These are phyloP conservation scores for Plectosphaerella sp. DNA, from an alignment of 2,329 filamentous ascomycete genomes.

Conservation along the genomic window DNA sequence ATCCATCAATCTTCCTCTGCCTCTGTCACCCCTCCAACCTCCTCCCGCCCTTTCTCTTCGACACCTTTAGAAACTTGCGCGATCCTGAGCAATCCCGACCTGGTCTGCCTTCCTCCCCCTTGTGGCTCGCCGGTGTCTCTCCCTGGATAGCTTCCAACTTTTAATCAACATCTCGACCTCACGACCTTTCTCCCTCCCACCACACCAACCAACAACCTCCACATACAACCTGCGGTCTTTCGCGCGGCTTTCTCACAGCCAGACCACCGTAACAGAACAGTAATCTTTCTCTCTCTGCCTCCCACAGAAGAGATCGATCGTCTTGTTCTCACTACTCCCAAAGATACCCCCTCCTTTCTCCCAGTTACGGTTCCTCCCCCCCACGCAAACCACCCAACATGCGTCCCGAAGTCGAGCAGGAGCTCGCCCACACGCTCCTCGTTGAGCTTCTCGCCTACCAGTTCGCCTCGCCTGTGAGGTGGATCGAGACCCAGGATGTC, in stretches of 20 bases:
- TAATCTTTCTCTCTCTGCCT: not conserved
- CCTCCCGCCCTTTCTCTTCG: not conserved
- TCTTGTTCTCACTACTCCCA: conserved; percentile 4
- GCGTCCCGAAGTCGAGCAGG: conserved; percentile 98
- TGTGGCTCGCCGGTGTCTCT: not conserved
- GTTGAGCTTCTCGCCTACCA: conserved; percentile 99
- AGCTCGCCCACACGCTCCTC: conserved; percentile 96
- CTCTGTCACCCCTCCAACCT: not conserved
- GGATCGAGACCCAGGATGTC: conserved; percentile 99
- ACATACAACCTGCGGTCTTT: not conserved
- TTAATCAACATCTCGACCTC: conserved; percentile 1
- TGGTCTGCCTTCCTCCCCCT: not conserved
- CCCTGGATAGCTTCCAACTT: not conserved
- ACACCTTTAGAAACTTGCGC: no score
- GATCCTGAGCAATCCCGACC: not conserved
- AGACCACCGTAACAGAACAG: not conserved
- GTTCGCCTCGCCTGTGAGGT: conserved; percentile 97
- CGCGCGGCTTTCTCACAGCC: conserved; percentile 6
- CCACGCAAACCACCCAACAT: conserved; percentile 49
- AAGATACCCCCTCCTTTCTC: conserved; percentile 10
- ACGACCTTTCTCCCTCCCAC: not conserved
- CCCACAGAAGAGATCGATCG: not conserved
- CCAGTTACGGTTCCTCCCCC: no score
- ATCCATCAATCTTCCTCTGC: not conserved
- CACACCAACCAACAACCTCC: not conserved